Conservation (phyloP, 1,139 yeast species). For the Torulaspora pretoriensis region DNA sequence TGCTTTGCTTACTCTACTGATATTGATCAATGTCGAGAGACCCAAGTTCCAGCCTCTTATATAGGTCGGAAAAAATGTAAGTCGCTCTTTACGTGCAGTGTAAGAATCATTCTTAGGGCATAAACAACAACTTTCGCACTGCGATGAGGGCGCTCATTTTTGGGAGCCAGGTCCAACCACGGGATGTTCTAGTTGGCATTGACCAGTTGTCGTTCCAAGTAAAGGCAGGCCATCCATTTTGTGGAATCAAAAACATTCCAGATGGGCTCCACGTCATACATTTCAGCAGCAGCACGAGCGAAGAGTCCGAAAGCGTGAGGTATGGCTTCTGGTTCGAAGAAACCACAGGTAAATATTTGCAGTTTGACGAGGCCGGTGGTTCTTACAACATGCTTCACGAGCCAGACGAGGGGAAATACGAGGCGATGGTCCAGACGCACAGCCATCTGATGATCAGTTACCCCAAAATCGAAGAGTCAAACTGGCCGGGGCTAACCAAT, state of each 20-base stretch:
- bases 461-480: conserved; percentile 23
- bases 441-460: conserved; percentile 22
- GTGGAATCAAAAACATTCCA: conserved; percentile 29
- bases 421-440: conserved; percentile 13
- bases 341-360: conserved; percentile 12
- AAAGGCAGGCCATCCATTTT: conserved; percentile 23
- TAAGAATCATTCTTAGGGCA: neutral
- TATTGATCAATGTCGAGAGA: neutral
- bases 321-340: conserved; percentile 35
- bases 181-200: conserved; percentile 25
- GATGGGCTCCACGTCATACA: conserved; percentile 28
- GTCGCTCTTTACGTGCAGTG: conserved; percentile 13
- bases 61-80: conserved; percentile 2
- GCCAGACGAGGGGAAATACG: conserved; percentile 14
- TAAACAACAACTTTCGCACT: conserved; percentile 1
- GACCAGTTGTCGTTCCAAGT: conserved; percentile 29
- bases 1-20: neutral
- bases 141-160: conserved; percentile 18
- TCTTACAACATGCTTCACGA: conserved; percentile 19
- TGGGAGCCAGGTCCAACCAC: conserved; percentile 13
- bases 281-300: conserved; percentile 23
- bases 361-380: conserved; percentile 18
- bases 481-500: conserved; percentile 23
- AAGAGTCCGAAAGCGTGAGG: conserved; percentile 17
- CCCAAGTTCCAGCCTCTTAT: conserved; percentile 4